Base-by-base conservation (phyloP, 148 eudicot genomes). In the Heliamphora exappendiculata region DNA sequence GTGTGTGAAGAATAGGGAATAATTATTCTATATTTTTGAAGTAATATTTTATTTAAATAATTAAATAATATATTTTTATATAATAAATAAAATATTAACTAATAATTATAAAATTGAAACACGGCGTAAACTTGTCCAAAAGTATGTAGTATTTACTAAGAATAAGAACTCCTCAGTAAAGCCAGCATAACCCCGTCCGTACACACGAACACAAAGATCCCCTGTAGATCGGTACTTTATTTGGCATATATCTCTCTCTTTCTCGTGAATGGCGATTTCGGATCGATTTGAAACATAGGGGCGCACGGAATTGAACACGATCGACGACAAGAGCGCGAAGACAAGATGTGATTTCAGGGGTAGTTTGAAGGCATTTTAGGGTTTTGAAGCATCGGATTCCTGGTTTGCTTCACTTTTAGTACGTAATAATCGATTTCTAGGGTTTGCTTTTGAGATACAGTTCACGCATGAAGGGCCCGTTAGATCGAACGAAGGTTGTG, bases 401-500 rank as follows among this genome's bases (percentile, higher is more conserved):
- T 77, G 20, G 14, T n/a, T n/a, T n/a, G n/a, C n/a, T n/a, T n/a
- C 45, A 7, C 49, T 14, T 2, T 19, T 1, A 45, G 36, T n/a
- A 16, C 22, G 12, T 34, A n/a, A n/a, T 72, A 44, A 29, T 59
- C 39, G 59, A 49, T 76, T 79, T 22, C 37, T 54, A 73, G 83
- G 76, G 84, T 85, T 83, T 76, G 76, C 24, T 73, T 37, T 33
- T 19, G 39, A 19, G 26, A 11, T 49, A 9, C 17, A 42, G 76
- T 70, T 57, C 41, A n/a, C 79, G 74, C 69, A 86, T 86, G 91
- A 88, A 85, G 83, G 81, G 85, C 37, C 71, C 78, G 55, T 51
- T 74, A 67, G 88, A 88, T 85, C 88, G 89, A 36, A 83, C 88
- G 42, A 88, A 88, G 75, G 87, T 86, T 16, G 89, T 88, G 76